Evolutionary conservation across 352 stramenopile species (phyloP), one percentile per base, ranked within the genome.

Genomic region (Phytophthora boehmeriae): DNA sequence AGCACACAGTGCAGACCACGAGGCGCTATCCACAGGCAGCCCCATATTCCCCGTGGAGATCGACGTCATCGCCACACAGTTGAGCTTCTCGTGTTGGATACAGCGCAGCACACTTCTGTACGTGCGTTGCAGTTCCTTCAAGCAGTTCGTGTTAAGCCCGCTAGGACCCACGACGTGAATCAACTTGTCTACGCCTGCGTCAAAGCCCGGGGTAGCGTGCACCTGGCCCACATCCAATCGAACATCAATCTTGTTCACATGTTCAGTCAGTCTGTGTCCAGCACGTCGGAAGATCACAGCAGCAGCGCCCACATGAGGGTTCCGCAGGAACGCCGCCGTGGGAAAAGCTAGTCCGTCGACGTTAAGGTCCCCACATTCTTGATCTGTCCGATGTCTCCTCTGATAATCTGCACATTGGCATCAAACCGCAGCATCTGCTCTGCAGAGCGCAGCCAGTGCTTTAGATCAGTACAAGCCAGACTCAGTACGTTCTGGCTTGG

Each of bases 11-110:
- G 60, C 81, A 54, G 76, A 71, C 52, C 68, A 62, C 6, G 81
- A 71, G 9, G 61, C 72, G 30, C 58, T 41, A 8, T 72, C 66
- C 2, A 64, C 48, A 8, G 78, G 76, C 8, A 90, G 27, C 1
- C 75, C 70, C 38, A 88, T 75, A 42, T 80, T 86, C 1, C 83
- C 80, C 0, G 83, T 91, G 1, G 83, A 88, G 49, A 93, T 89
- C 17, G 83, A 91, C 32, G 73, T 57, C 38, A 90, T 62, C 6
- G 77, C 80, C 2, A 93, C 66, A 47, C 80, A 90, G 27, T 48
- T 45, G 0, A 86, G 55, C 20, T 78, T 68, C 43, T 86, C 75
- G 19, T 53, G 49, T n/a, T 78, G 53, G 8, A 75, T 70, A 1
- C 65, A 73, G 6, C 52, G 39, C 46, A 88, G 52, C 3, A 84